A percentile compares a stretch with the other conserved stretches of the same genome.
Conservation (phyloP, 768 basidiomycete species). For the Rhizopogon vinicolor region DNA sequence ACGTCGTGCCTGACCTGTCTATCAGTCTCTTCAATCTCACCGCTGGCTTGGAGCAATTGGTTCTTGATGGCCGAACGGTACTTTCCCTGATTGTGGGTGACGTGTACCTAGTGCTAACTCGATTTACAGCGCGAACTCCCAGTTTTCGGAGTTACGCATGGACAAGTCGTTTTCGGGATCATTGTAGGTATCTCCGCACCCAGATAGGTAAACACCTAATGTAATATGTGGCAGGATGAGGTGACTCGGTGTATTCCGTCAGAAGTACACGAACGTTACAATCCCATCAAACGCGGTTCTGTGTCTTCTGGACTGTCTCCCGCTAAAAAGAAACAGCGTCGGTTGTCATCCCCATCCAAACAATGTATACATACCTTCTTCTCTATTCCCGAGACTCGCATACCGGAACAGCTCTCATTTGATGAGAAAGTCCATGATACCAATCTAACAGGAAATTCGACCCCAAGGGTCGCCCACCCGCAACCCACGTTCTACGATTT, state of each 20-base stretch:
- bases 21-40: constrained; percentile 72
- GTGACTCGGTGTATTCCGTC: constrained; percentile 18
- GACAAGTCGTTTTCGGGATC: constrained; percentile 62
- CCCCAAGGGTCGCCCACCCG: not conserved
- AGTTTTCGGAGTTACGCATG: constrained; percentile 72
- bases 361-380: constrained; percentile 4
- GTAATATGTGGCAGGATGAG: constrained; percentile 46
- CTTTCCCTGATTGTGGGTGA: not conserved
- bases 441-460: not conserved
- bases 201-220: not conserved
- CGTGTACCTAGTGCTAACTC: not conserved
- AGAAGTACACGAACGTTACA: not conserved
- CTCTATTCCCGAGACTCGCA: not conserved
- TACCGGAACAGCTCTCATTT: not conserved
- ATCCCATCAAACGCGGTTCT: constrained; percentile 9
- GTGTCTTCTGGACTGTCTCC: constrained; percentile 18
- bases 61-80: constrained; percentile 47
- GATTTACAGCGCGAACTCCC: constrained; percentile 70
- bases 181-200: constrained; percentile 45
- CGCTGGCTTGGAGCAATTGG: constrained; percentile 52
- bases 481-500: constrained; percentile 23
- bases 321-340: constrained; percentile 23
- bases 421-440: not conserved
- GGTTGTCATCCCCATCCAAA: constrained; percentile 13
- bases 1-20: not conserved